Evolutionary conservation across 257 asterid species (phyloP).

Genomic region (Haberlea rhodopensis): DNA sequence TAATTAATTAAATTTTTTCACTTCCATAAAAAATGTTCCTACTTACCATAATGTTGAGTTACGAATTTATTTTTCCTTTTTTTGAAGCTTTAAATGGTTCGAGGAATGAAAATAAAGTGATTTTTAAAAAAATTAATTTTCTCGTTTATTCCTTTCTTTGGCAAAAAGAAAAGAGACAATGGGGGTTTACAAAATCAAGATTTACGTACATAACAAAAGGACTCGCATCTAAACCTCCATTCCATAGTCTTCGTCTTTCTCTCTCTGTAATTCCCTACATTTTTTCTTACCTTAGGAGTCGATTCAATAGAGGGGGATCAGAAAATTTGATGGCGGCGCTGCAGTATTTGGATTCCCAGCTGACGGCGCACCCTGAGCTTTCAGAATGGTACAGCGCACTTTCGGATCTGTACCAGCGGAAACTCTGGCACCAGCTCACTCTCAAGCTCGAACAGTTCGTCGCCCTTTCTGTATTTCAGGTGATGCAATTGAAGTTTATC

Average conservation of each 20-base stretch:
- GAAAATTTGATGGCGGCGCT: constrained; percentile 69
- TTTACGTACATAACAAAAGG: too few species aligned
- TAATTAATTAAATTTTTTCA: too few species aligned
- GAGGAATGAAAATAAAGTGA: too few species aligned
- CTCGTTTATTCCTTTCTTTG: background rate
- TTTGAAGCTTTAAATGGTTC: too few species aligned
- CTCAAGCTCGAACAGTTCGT: constrained; percentile 95
- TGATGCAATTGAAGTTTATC: constrained; percentile 17
- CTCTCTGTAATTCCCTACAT: background rate
- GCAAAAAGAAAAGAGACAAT: too few species aligned
- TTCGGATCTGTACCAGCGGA: constrained; percentile 94
- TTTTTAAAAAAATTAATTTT: too few species aligned
- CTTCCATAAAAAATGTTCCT: too few species aligned
- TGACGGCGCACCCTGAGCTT: constrained; percentile 79
- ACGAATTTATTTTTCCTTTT: too few species aligned
- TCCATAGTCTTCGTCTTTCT: too few species aligned
- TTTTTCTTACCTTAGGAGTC: constrained; percentile 17
- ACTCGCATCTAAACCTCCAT: background rate
- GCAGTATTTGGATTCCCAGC: constrained; percentile 64
- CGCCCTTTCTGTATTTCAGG: constrained; percentile 88
- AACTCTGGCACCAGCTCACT: constrained; percentile 99
- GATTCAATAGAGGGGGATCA: background rate
- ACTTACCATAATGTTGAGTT: too few species aligned
- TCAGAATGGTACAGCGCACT: constrained; percentile 81
- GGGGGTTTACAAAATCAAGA: too few species aligned